Percentiles rank a stretch among this genome's conserved stretches.
Conservation (phyloP, 2,329 filamentous ascomycete species). For the Fusarium pininemorale region DNA sequence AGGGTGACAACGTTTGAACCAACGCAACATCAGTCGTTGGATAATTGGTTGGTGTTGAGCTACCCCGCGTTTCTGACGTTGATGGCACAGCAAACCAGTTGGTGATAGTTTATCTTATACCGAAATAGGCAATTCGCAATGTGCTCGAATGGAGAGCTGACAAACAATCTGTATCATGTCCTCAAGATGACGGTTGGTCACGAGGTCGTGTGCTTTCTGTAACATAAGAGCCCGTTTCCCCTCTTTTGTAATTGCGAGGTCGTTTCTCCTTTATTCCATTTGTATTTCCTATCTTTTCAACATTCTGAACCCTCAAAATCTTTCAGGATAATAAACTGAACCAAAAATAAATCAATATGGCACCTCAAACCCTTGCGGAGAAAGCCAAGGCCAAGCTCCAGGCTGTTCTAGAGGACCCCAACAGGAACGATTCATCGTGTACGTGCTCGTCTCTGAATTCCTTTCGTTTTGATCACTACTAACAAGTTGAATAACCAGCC, state of each 20-base stretch:
- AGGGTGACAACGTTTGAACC: background rate
- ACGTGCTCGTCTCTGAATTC: rapidly evolving
- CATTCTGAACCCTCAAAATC: too few species aligned
- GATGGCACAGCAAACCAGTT: conserved; percentile 8
- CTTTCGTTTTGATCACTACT: background rate
- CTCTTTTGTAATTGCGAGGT: background rate
- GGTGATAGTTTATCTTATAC: conserved; percentile 13
- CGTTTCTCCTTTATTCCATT: background rate
- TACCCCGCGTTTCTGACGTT: conserved; percentile 38
- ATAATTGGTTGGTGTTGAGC: background rate
- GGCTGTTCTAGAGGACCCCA: conserved; percentile 27
- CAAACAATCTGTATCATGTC: background rate
- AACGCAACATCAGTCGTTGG: background rate
- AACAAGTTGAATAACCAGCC: background rate
- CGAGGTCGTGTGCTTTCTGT: background rate
- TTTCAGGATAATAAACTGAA: background rate
- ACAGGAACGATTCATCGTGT: conserved; percentile 27
- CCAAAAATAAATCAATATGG: background rate
- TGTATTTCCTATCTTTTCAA: background rate
- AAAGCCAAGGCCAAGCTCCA: conserved; percentile 33
- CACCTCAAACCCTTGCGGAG: conserved; percentile 27
- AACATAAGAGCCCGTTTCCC: conserved; percentile 20
- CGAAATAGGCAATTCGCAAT: conserved; percentile 6
- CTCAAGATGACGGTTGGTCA: conserved; percentile 26
- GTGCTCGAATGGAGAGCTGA: conserved; percentile 3